Conservation (phyloP, 2,329 filamentous ascomycete species). For the Talaromyces sp. region DNA sequence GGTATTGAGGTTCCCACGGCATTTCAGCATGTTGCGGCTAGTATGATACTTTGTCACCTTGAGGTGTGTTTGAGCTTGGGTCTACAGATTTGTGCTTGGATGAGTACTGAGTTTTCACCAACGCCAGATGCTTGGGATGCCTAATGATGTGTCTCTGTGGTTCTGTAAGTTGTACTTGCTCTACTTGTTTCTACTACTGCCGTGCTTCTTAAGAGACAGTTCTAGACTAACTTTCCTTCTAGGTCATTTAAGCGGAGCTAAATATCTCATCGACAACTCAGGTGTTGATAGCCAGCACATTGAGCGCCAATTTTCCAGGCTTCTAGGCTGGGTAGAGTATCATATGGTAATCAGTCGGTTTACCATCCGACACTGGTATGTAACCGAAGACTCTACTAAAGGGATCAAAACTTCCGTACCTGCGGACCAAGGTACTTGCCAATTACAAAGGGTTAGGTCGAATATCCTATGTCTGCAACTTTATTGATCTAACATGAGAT, state of each 20-base stretch:
- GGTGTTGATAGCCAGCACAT: slow-evolving; percentile 4
- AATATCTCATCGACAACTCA: slow-evolving; percentile 2
- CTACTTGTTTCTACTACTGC: slow-evolving; percentile 10
- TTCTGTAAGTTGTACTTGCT: slow-evolving; percentile 11
- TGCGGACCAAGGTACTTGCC: slow-evolving; percentile 15
- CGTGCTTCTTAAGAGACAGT: slow-evolving; percentile 5
- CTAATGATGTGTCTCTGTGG: slow-evolving; percentile 14
- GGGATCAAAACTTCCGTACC: slow-evolving; percentile 13
- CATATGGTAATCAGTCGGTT: slow-evolving; percentile 15
- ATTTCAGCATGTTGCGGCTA: slow-evolving; percentile 14
- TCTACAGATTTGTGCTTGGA: neutral
- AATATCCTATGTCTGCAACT: neutral
- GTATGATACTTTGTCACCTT: slow-evolving; percentile 16
- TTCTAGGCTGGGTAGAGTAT: slow-evolving; percentile 16
- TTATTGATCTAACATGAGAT: slow-evolving; percentile 7
- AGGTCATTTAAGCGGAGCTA: slow-evolving; percentile 12
- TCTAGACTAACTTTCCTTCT: slow-evolving; percentile 1
- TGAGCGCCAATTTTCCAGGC: slow-evolving; percentile 12
- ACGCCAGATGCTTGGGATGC: slow-evolving; percentile 12
- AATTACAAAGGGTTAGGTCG: slow-evolving; percentile 9
- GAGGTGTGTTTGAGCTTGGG: slow-evolving; percentile 8
- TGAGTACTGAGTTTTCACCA: neutral
- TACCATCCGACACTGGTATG: slow-evolving; percentile 15
- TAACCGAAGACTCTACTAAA: slow-evolving; percentile 11
- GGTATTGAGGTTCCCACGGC: slow-evolving; percentile 1